Evolutionary conservation across 306 rosid species (phyloP), one percentile per base, ranked within the genome.

Genomic region (Mimosa bimucronata): DNA sequence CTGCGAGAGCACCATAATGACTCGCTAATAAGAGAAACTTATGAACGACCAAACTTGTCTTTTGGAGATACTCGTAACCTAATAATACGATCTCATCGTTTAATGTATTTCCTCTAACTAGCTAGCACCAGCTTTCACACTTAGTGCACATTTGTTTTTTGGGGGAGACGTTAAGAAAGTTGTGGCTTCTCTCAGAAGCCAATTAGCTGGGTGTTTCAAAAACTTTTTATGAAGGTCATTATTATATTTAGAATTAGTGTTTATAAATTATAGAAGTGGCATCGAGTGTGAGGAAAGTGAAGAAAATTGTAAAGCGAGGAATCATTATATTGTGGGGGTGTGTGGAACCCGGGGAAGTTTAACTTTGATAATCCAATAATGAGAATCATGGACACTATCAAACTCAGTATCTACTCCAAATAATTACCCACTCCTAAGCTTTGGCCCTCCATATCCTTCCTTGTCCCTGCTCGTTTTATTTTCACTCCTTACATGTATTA

Each of bases 331-430:
- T 9, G 28, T 13, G 16, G 31, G 31, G 79, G 77, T n/a, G 87
- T 85, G 91, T 87, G 90, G 90, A 86, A 83, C 16, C 89, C 73
- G 85, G 87, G 90, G 76, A 88, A 85, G 90, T 83, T 83, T 76
- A 86, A 65, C 91, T 85, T 92, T 83, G 90, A 79, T 90, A 85
- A 88, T 79, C 88, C 93, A 88, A 92, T 88, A 86, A 86, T 84
- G 92, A 84, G 86, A 86, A 91, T 89, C 88, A 91, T 81, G 57
- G 89, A 79, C 88, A 88, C 82, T 81, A 89, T 89, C 88, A 89
- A 90, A 83, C 86, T 89, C 87, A 89, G 91, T 85, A 94, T 94
- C 97, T 87, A 75, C 71, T 79, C 83, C 87, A 86, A 83, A 94
- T 94, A 85, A 94, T 94, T 87, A 91, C 84, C 88, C 84, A 77